Base-by-base conservation (phyloP, 352 stramenopile species). In the Phytopythium aichiense region DNA sequence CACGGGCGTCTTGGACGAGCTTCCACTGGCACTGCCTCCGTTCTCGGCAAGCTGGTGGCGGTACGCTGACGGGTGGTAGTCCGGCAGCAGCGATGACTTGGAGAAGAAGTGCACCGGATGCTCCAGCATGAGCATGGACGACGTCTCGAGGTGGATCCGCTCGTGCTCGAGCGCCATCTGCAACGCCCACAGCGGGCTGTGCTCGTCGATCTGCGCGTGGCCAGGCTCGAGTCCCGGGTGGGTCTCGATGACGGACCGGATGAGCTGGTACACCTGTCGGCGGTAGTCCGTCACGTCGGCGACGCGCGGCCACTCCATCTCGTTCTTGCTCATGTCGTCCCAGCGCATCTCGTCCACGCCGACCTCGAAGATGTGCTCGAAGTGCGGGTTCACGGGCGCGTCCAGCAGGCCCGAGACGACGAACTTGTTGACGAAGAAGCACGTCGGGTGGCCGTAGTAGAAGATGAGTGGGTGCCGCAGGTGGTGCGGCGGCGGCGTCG, bases 341-440 rank as follows among this genome's bases (percentile, higher is more conserved):
- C 97, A 99, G 33, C 94, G 84, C 97, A 99, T 99, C 71, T 99
- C 97, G 68, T 99, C 97, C 18, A 99, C 97, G 56, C 97, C 97
- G 48, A 98, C 94, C 67, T 99, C 95, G 62, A 98, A 98, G 58
- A 99, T 84, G 49, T 95, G 88, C 76, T 99, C 95, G 64, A 98
- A 98, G 70, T 97, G 89, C 4, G 89, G 65, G 64, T 99, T 96
- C 40, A 98, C 82, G 8, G 92, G 85, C 53, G 86, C 83, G 1
- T 73, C 50, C 22, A 98, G 69, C 22, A 99, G 85, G 0, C 93
- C 94, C 28, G 92, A 84, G 11, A 98, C 86, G 48, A 95, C 82
- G 35, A 98, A 86, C 72, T 99, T 99, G 81, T 99, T 99, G 57
- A 98, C 85, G 70, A 97, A 99, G 53, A 99, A 93, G 64, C 86